phyloP scores from a whole-genome alignment of 768 basidiomycete genomes.

The Kwoniella europaea region DNA sequence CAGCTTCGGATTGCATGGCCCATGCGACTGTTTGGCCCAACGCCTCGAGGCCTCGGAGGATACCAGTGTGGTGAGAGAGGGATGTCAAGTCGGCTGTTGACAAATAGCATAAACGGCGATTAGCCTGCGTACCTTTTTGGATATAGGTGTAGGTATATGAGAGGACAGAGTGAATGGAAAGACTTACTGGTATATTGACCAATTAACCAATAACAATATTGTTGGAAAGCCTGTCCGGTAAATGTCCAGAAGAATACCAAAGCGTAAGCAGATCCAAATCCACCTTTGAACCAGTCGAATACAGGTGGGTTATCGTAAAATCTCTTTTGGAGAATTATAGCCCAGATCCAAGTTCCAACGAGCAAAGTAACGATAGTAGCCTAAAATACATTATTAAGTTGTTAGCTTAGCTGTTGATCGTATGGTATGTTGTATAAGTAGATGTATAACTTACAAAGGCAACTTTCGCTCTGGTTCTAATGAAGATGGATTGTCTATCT shows the following conservation, averaged over 20 bases:
- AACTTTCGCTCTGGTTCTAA: slow-evolving; percentile 32
- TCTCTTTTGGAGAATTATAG: slow-evolving; percentile 41
- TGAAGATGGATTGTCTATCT: slow-evolving; percentile 37
- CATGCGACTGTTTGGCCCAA: slow-evolving; percentile 51
- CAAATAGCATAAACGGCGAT: background rate
- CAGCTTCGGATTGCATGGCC: slow-evolving; percentile 45
- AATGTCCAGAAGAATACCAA: slow-evolving; percentile 48
- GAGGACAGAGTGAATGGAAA: background rate
- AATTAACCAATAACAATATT: slow-evolving; percentile 47
- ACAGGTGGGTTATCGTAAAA: slow-evolving; percentile 31
- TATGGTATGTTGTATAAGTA: background rate
- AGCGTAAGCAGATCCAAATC: slow-evolving; percentile 28
- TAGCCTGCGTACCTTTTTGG: background rate
- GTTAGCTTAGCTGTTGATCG: too few species aligned
- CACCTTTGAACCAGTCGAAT: slow-evolving; percentile 35
- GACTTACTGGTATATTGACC: slow-evolving; percentile 37
- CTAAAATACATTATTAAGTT: background rate
- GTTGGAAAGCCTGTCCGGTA: slow-evolving; percentile 45
- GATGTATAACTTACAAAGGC: slow-evolving; percentile 32
- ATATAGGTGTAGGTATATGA: background rate
- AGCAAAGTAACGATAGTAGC: slow-evolving; percentile 34
- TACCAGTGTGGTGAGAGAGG: slow-evolving; percentile 40
- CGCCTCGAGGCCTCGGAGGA: slow-evolving; percentile 47
- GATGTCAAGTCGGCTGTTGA: slow-evolving; percentile 26
- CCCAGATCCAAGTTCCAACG: slow-evolving; percentile 47